Evolutionary conservation across 768 basidiomycete genomes (phyloP).

Genomic region (Pulveroboletus sp.): DNA sequence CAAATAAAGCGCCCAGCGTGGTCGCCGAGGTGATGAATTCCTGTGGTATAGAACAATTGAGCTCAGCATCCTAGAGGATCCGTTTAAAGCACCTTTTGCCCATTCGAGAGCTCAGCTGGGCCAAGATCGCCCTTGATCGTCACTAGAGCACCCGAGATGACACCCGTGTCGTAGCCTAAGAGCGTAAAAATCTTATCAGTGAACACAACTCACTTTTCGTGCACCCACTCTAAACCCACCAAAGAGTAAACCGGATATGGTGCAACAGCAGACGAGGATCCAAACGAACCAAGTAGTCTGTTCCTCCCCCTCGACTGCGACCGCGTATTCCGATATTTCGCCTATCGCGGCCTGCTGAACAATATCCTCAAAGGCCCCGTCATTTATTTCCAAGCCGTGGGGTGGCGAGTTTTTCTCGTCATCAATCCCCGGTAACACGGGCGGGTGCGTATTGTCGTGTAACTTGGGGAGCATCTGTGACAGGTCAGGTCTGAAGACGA

Average conservation of each 20-base stretch:
- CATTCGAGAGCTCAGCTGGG: slow-evolving; percentile 49
- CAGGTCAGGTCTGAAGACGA: too few relatives aligned
- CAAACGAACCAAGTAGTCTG: slow-evolving; percentile 71
- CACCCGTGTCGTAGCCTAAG: too few relatives aligned
- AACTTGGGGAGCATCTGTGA: too few relatives aligned
- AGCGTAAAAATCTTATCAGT: background rate
- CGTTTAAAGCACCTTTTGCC: slow-evolving; percentile 33
- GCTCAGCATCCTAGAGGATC: background rate
- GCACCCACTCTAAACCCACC: too few relatives aligned
- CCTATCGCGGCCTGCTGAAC: slow-evolving; percentile 26
- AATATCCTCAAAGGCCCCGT: slow-evolving; percentile 14
- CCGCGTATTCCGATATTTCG: slow-evolving; percentile 58
- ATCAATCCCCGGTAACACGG: too few relatives aligned
- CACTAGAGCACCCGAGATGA: slow-evolving; percentile 77
- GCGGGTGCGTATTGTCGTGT: too few relatives aligned
- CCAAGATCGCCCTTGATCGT: slow-evolving; percentile 69
- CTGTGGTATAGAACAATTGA: slow-evolving; percentile 31
- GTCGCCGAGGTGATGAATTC: slow-evolving; percentile 82
- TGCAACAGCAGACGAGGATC: slow-evolving; percentile 69
- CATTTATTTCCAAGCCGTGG: background rate
- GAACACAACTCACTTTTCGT: too few relatives aligned
- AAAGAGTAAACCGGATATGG: slow-evolving; percentile 73
- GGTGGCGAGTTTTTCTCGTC: slow-evolving; percentile 1
- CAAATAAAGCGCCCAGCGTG: slow-evolving; percentile 73
- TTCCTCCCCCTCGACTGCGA: slow-evolving; percentile 66